Percentiles rank a stretch among this genome's conserved stretches.
Conservation (phyloP, 2,329 filamentous ascomycete genomes). For the Clonostachys byssicola region DNA sequence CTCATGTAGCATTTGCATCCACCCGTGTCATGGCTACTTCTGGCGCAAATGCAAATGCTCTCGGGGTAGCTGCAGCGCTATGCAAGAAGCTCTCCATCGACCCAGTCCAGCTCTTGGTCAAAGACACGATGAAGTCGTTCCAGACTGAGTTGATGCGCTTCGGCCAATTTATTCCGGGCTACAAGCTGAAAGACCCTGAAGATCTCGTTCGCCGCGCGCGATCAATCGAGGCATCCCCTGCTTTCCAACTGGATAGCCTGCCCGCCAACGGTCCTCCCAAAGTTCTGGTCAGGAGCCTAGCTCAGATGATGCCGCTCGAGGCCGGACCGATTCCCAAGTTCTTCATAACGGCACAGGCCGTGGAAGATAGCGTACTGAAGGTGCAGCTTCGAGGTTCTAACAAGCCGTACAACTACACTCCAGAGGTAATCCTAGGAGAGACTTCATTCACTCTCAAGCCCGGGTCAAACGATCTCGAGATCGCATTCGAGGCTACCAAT, state of each 20-base stretch:
- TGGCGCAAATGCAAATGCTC: slow-evolving; percentile 13
- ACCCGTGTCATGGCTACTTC: slow-evolving; percentile 16
- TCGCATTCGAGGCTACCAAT: slow-evolving; percentile 10
- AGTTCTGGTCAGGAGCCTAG: slow-evolving; percentile 12
- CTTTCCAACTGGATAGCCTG: slow-evolving; percentile 8
- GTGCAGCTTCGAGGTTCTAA: slow-evolving; percentile 14
- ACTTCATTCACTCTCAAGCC: slow-evolving; percentile 5
- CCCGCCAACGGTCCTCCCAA: slow-evolving; percentile 13
- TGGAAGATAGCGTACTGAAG: slow-evolving; percentile 8
- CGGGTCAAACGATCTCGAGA: slow-evolving; percentile 8
- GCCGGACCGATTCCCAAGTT: slow-evolving; percentile 10
- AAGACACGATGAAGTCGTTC: slow-evolving; percentile 12
- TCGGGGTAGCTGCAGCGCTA: slow-evolving; percentile 11
- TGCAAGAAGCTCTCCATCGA: slow-evolving; percentile 10
- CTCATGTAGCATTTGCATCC: slow-evolving; percentile 14
- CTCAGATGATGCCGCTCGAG: slow-evolving; percentile 13
- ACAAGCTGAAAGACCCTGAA: slow-evolving; percentile 10
- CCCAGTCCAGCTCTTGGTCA: slow-evolving; percentile 11
- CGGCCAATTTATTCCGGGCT: slow-evolving; percentile 13
- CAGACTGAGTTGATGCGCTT: slow-evolving; percentile 14
- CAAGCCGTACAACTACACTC: slow-evolving; percentile 16
- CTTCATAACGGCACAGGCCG: slow-evolving; percentile 8
- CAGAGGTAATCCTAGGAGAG: slow-evolving; percentile 11
- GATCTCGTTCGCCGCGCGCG: slow-evolving; percentile 9
- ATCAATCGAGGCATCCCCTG: slow-evolving; percentile 3